Base-by-base conservation (phyloP, 2,329 filamentous ascomycete species). In the Scleromitrula shiraiana region DNA sequence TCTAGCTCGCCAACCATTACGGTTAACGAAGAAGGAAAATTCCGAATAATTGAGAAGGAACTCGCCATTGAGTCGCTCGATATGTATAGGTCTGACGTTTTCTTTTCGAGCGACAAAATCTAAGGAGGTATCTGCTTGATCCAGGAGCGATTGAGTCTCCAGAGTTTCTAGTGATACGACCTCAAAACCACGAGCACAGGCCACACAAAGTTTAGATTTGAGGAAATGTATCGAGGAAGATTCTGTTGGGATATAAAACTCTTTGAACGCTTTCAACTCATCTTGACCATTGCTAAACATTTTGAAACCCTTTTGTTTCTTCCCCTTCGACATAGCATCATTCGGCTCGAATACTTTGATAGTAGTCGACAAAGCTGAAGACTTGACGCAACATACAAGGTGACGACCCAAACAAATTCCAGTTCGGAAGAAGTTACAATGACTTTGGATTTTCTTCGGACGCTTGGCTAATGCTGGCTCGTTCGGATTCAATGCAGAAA, bases 281-380 rank as follows among this genome's bases (percentile, higher is more conserved):
- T 98, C 93, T 65, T 96, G 90, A 7, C 89, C 88, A 56, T 79
- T 83, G 53, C 88, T 88, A 69, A 98, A 91, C 82, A 98, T 95
- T 70, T 94, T 95, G 51, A 98, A 83, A 15, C 93, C 91, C 61
- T 90, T 93, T 65, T 95, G 94, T 72, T 94, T 96, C 73, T 93
- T 94, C 50, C 87, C 88, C 71, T 90, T 93, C 46, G 85, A 84
- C 75, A 95, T 85, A 53, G 88, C 85, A 64, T 97, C 93, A 69
- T 95, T 95, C 1, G 93, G 93, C 69, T 98, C 91, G 68, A 88
- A 97, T n/a, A 97, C 93, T 69, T 97, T 97, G 73, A 98, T 95
- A 2, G 91, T 97, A 12, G 88, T 95, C 44, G 88, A 95, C 26
- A 97, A 73, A 3, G 90, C 87, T 15, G 86, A 91, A 33, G 88